Percentiles rank a stretch among this genome's conserved stretches.
Evolutionary conservation across 2,329 filamentous ascomycete species (phyloP).

Genomic region (Epichloe brachyelytri): DNA sequence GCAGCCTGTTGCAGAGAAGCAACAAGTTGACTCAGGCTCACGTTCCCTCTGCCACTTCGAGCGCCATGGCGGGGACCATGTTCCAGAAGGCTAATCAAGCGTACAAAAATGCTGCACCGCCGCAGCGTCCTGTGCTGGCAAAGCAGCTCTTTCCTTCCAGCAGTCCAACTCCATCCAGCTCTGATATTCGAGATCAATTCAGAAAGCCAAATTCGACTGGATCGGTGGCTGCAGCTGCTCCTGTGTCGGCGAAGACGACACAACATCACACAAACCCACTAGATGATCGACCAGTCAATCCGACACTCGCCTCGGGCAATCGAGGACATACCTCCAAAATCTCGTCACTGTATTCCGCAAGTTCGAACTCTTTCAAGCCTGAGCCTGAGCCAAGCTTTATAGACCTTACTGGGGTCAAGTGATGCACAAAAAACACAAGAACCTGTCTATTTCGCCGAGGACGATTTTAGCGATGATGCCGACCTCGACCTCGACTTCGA

Average conservation of each 20-base stretch:
- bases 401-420: conserved; percentile 21
- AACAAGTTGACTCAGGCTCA: conserved; percentile 14
- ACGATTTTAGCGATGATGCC: conserved; percentile 79
- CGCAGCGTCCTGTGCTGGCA: conserved; percentile 23
- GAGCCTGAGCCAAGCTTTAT: conserved; percentile 17
- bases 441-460: conserved; percentile 53
- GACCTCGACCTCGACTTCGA: conserved; percentile 60
- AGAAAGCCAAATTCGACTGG: conserved; percentile 28
- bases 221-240: conserved; percentile 17
- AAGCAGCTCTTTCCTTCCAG: conserved; percentile 47
- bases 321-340: conserved; percentile 1
- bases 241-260: conserved; percentile 26
- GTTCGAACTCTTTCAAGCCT: conserved; percentile 33
- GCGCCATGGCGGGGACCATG: conserved; percentile 5
- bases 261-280: conserved; percentile 15
- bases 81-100: conserved; percentile 7
- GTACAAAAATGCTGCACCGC: conserved; percentile 17
- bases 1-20: conserved; percentile 14
- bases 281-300: conserved; percentile 20
- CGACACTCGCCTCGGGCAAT: conserved; percentile 13
- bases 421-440: conserved; percentile 11
- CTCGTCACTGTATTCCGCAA: conserved; percentile 25
- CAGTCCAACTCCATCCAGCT: conserved; percentile 32
- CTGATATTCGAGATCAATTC: conserved; percentile 38
- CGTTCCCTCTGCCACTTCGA: conserved; percentile 5